Conservation (phyloP, 2,329 filamentous ascomycete species). For the Basipetospora sp. region DNA sequence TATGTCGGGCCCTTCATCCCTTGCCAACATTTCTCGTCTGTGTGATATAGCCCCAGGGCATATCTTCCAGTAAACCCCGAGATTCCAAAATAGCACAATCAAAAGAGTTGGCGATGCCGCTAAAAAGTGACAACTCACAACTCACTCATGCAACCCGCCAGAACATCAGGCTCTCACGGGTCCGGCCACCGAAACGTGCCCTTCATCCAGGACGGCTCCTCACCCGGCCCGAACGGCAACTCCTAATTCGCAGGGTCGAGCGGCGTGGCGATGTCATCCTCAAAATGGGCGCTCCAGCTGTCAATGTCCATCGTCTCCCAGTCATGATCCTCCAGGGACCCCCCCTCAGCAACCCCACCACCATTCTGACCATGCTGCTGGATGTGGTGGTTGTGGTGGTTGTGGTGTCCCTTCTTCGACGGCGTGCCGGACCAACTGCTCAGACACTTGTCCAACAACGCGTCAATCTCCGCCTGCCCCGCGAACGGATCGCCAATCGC, state of each 20-base stretch:
- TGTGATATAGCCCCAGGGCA: too few relatives aligned
- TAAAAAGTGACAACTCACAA: too few relatives aligned
- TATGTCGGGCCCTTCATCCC: too few relatives aligned
- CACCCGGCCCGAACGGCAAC: background rate
- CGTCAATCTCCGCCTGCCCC: conserved; percentile 3
- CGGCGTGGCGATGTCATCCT: background rate
- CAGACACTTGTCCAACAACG: conserved; percentile 4
- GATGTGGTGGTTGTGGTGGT: background rate
- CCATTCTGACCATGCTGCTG: background rate
- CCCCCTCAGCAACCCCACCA: too few relatives aligned
- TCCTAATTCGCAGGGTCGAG: background rate
- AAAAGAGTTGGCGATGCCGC: too few relatives aligned
- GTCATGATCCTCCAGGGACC: background rate
- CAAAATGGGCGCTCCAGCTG: background rate
- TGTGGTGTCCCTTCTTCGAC: background rate
- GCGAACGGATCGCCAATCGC: background rate
- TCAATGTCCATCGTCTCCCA: background rate
- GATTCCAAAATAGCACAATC: too few relatives aligned
- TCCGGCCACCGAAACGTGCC: too few relatives aligned
- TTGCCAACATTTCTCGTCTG: too few relatives aligned
- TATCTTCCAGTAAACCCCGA: too few relatives aligned
- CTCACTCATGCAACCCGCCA: too few relatives aligned
- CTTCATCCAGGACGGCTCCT: background rate
- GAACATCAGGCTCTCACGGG: too few relatives aligned
- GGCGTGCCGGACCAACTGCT: background rate